These are phyloP conservation scores for Phytophthora pini DNA, from an alignment of 352 stramenopile genomes.

Conservation along the genomic window DNA sequence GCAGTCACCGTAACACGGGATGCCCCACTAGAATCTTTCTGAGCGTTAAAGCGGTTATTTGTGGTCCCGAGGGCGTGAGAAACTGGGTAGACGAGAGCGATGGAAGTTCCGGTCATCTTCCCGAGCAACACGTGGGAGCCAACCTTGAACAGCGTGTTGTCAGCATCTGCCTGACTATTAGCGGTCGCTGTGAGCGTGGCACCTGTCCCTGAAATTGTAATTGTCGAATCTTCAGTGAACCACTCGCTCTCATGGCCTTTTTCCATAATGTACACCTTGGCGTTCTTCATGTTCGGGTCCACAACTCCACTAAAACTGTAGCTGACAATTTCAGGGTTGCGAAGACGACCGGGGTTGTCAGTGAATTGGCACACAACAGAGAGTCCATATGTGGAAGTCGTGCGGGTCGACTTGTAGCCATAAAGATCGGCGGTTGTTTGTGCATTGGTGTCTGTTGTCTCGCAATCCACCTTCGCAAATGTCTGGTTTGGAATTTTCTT, in stretches of 20 bases:
- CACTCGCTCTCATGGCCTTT: constrained; percentile 60
- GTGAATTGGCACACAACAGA: constrained; percentile 64
- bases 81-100: constrained; percentile 42
- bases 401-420: too few species aligned
- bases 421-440: too few species aligned
- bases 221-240: constrained; percentile 39
- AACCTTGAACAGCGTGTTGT: constrained; percentile 21
- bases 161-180: too few species aligned
- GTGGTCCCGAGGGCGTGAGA: constrained; percentile 25
- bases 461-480: too few species aligned
- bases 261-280: constrained; percentile 10
- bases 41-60: constrained; percentile 32
- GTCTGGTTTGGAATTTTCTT: too few species aligned
- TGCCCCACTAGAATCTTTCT: not conserved
- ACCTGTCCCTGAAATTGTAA: not conserved
- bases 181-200: not conserved
- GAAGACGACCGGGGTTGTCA: constrained; percentile 60
- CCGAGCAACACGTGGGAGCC: constrained; percentile 27
- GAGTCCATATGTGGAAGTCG: constrained; percentile 1
- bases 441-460: too few species aligned
- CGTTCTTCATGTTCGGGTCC: too few species aligned
- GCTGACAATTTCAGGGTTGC: constrained; percentile 50
- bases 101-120: not conserved
- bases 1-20: not conserved
- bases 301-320: too few species aligned